Evolutionary conservation across 164 flowering plant genomes (phyloP), one percentile per base, ranked within the genome.

Genomic region (Piper longum): DNA sequence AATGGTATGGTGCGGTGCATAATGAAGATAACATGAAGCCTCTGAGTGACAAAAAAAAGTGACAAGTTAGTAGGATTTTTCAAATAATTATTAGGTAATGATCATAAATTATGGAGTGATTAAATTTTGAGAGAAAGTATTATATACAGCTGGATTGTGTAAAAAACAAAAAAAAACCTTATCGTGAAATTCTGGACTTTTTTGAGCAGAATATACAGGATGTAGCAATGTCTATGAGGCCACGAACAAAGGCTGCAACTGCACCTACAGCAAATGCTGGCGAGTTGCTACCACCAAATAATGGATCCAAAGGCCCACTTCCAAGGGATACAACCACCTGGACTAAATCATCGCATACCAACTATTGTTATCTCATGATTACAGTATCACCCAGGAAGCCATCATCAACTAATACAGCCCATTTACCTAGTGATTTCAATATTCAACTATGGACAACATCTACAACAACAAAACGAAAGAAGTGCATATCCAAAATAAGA

Each of bases 281-380:
- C 18, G 95, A 80, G 76, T 93, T 88, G 60, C 96, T 97, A 57
- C 96, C 93, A 52, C 96, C 96, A 79, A 90, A 84, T 51, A 90
- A 81, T 69, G 84, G 87, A 76, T 87, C 97, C 95, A 85, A 85
- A 43, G 96, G 97, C 67, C 99, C 99, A 80, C 85, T 79, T 72
- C 91, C 95, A 69, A 83, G 44, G 45, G 93, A 86, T 64, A 89
- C 97, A 60, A 87, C 70, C 51, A 87, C 78, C 97, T 95, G 77
- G 61, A 55, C 43, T 43, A 66, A 73, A 52, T 68, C n/a, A 48
- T 16, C 2, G 2, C 36, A 26, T 26, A 26, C 36, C 36, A 26
- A 26, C 36, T 26, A 1, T 26, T 26, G 36, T 26, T 26, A 26
- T 26, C 36, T 26, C 36, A 0, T 0, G 36, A 16, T 2, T 48